Conservation (phyloP, 768 basidiomycete genomes). For the Pleurotus djamor region DNA sequence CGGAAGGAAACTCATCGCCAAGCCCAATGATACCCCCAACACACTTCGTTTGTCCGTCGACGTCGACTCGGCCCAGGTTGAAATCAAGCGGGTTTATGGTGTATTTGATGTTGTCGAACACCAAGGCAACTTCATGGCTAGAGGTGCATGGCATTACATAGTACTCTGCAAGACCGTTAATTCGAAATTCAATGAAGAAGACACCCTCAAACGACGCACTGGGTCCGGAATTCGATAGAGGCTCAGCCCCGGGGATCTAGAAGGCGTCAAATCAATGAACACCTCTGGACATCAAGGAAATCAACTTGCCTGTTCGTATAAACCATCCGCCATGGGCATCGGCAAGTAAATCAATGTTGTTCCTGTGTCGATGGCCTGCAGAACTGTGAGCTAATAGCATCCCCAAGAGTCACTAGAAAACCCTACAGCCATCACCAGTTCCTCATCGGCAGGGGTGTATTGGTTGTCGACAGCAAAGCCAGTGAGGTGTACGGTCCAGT, state of each 20-base stretch:
- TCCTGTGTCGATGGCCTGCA: slow-evolving; percentile 66
- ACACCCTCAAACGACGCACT: no score
- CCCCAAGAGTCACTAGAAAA: no score
- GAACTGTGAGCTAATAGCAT: neutral
- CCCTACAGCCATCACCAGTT: slow-evolving; percentile 31
- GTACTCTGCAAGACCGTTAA: slow-evolving; percentile 30
- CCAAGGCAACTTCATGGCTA: slow-evolving; percentile 32
- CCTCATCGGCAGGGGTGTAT: slow-evolving; percentile 15
- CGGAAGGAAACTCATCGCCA: slow-evolving; percentile 40
- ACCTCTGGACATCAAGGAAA: no score
- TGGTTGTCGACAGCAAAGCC: slow-evolving; percentile 30
- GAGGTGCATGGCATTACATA: slow-evolving; percentile 54
- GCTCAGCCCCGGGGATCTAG: slow-evolving; percentile 49
- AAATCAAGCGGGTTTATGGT: slow-evolving; percentile 47
- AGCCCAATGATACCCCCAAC: slow-evolving; percentile 53
- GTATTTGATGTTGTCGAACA: slow-evolving; percentile 40
- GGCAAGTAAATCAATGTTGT: slow-evolving; percentile 66
- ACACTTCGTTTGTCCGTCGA: slow-evolving; percentile 28
- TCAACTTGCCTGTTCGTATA: slow-evolving; percentile 42
- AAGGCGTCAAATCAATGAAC: neutral
- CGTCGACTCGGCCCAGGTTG: slow-evolving; percentile 42
- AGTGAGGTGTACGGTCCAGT: slow-evolving; percentile 56
- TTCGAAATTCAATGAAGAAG: neutral
- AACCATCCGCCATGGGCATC: slow-evolving; percentile 29
- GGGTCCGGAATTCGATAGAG: slow-evolving; percentile 22